Evolutionary conservation across 148 eudicot genomes (phyloP), one percentile per base, ranked within the genome.

Genomic region (Gaultheria prostrata): DNA sequence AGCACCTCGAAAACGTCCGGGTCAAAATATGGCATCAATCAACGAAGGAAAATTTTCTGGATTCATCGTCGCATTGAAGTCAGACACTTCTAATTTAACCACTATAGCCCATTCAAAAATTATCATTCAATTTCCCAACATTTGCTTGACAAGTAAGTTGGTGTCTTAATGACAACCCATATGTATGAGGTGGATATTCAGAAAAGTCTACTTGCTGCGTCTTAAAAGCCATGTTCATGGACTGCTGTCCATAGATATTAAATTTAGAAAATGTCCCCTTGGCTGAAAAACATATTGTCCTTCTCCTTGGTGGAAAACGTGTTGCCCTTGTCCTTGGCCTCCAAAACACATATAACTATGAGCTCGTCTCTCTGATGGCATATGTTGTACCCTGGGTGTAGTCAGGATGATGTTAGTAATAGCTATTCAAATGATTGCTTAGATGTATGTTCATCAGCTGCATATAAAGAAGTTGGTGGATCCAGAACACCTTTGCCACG

Each of bases 381-480:
- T 20, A 21, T 59, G 65, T 59, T 59, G 65, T 59, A 10, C 24
- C 26, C 21, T 6, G 65, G 65, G 50, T 10, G 6, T 54, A 12
- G 3, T 54, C 3, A 54, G 20, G 59, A 59, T 21, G 24, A 21
- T 59, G 65, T 59, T 59, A 59, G 70, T 11, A 13, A 63, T 26
- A 63, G 32, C 26, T 10, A 8, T 63, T 26, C 18, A 7, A 61
- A 61, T n/a, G 28, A n/a, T 61, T 18, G 26, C 28, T n/a, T n/a
- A 21, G 4, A n/a, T 61, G 12, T n/a, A 61, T 21, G 12, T 61
- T 65, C 18, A 13, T 12, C 72, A 67, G 35, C 35, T 67, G 72
- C 72, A 30, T 67, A 67, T 67, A 18, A 67, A 67, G 72, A 30
- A 67, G 72, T 67, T 67, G 72, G 72, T 30, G 33, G 33, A 67